Percentiles rank a stretch among this genome's conserved stretches.
Evolutionary conservation across 805 yeast genomes (phyloP).

Genomic region (Wickerhamiella azyma): DNA sequence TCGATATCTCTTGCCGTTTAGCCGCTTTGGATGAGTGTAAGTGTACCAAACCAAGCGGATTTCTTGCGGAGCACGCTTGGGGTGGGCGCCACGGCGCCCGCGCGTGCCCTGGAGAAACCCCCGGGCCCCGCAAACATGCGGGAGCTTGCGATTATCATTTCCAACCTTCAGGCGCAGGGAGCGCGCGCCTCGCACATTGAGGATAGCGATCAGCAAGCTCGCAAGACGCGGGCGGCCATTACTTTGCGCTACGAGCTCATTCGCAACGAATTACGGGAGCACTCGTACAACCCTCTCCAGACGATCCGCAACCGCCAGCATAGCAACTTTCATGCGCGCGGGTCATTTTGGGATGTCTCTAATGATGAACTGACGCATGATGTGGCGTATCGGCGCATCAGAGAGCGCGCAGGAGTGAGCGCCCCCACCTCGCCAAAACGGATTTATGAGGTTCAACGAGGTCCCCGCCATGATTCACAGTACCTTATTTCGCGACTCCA

Average conservation of each 20-base stretch:
- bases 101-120: neutral
- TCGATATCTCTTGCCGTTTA: neutral
- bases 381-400: conserved; percentile 11
- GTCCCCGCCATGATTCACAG: conserved; percentile 12
- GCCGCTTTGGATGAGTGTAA: neutral
- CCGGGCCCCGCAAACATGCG: conserved; percentile 2
- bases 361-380: conserved; percentile 20
- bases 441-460: conserved; percentile 12
- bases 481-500: conserved; percentile 3
- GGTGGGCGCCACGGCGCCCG: neutral
- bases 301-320: conserved; percentile 54
- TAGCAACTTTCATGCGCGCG: conserved; percentile 6
- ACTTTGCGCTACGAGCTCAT: conserved; percentile 4
- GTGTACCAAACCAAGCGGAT: neutral
- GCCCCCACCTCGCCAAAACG: neutral
- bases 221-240: conserved; percentile 4
- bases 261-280: neutral
- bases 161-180: neutral
- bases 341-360: conserved; percentile 18
- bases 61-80: neutral
- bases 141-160: conserved; percentile 5
- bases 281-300: conserved; percentile 64
- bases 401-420: conserved; percentile 1
- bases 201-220: neutral
- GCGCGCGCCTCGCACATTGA: neutral